phyloP scores from a whole-genome alignment of 106 monocot species.

The Ottelia alismoides region DNA sequence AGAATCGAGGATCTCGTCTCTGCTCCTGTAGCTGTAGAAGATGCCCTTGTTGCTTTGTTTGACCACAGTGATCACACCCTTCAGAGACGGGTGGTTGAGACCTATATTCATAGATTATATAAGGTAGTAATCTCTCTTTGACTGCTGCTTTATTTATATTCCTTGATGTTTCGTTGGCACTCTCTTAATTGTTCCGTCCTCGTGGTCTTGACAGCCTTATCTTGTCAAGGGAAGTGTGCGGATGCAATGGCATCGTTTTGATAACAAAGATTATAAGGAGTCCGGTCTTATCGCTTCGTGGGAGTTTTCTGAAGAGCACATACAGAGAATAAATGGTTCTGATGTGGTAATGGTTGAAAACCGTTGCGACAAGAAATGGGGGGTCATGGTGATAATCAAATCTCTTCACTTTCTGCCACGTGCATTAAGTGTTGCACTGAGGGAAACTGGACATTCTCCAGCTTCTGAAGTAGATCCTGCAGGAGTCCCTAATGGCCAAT shows the following conservation, averaged over 20 bases:
- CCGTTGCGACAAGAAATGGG: constrained; percentile 65
- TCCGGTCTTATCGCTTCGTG: constrained; percentile 81
- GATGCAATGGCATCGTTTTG: constrained; percentile 94
- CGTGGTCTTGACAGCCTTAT: constrained; percentile 43
- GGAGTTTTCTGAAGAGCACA: constrained; percentile 95
- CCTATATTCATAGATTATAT: constrained; percentile 86
- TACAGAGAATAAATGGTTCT: constrained; percentile 45
- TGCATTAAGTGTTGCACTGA: constrained; percentile 65
- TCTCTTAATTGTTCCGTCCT: neutral
- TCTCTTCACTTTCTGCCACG: constrained; percentile 69
- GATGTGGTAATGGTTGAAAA: constrained; percentile 43
- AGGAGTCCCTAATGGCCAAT: constrained; percentile 10
- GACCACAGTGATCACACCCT: constrained; percentile 93
- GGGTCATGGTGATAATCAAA: constrained; percentile 87
- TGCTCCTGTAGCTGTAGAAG: constrained; percentile 89
- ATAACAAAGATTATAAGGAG: too few species aligned
- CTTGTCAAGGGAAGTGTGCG: constrained; percentile 84
- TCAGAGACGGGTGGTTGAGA: constrained; percentile 89
- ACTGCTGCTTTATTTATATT: neutral
- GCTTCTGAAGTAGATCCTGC: constrained; percentile 10
- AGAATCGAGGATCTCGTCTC: constrained; percentile 96
- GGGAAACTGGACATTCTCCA: constrained; percentile 42
- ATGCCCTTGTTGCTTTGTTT: constrained; percentile 93
- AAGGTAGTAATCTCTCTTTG: constrained; percentile 32
- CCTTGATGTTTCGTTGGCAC: neutral